Base-by-base conservation (phyloP, 345 rosid species). In the Triadica sebifera region DNA sequence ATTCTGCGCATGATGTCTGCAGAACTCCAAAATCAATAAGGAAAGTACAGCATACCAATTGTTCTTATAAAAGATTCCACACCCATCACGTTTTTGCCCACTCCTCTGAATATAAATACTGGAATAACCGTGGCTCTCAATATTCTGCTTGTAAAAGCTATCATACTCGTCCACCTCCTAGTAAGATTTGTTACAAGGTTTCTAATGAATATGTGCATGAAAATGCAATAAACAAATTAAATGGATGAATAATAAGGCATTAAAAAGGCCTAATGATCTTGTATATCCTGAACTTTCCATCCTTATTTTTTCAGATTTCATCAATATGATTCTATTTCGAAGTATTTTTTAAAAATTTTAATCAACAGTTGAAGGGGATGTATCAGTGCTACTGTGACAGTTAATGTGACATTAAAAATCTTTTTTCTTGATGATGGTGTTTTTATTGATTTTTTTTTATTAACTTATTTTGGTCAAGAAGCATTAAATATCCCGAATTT, bases 161-260 rank as follows among this genome's bases (percentile, higher is more conserved):
- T 90, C 90, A 37, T 87, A 93, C 82, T 88, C 91, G 75, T 91
- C 99, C 85, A 95, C 76, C 85, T 95, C 98, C 98, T 93, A 92
- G 62, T 70, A 61, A 77, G 64, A 62, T 69, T 83, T 47, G 41
- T 53, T 11, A 45, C 3, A 59, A 25, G 39, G 37, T 51, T 51
- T 25, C 43, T 11, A 19, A 46, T 60, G 49, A 25, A 38, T 66
- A 22, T 15, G 13, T 45, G 25, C 15, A 10, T 8, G 17, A 22
- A 6, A 29, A 53, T 8, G 22, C 55, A 38, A 4, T 15, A 66
- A 67, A 22, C 34, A 50, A 47, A 46, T 19, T 3, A 0, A 11
- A 34, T 67, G 22, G 20, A 47, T 41, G 52, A 57, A n/a, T 3
- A 25, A 15, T 6, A 25, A 17, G 38, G 60, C 51, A 50, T 41